Conservation (phyloP, 139 green algal genomes). For the Asterochloris sp. region DNA sequence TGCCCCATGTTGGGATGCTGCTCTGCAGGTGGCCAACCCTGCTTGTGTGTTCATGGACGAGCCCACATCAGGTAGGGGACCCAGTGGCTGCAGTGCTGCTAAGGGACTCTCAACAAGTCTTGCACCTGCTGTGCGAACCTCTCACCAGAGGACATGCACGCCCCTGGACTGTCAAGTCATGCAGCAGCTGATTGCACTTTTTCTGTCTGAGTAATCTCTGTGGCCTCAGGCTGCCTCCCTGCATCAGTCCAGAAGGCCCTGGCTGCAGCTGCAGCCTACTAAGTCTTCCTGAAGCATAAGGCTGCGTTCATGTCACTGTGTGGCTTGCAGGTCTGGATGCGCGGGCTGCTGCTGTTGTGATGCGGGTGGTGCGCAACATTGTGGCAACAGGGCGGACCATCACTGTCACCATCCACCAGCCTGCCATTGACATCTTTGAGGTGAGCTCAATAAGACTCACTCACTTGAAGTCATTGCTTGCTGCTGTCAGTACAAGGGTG, state of each 20-base stretch:
- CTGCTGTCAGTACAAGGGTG: too few species aligned
- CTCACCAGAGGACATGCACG: neutral
- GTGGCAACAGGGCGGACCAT: constrained; percentile 75
- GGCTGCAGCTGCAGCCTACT: too few species aligned
- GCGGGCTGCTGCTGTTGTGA: constrained; percentile 37
- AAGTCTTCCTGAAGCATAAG: too few species aligned
- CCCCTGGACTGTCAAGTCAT: too few species aligned
- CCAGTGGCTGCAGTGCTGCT: too few species aligned
- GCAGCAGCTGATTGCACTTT: too few species aligned
- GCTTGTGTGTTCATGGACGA: constrained; percentile 23
- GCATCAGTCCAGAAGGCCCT: too few species aligned
- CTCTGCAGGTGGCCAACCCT: constrained; percentile 8
- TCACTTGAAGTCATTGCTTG: too few species aligned
- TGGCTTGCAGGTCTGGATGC: constrained; percentile 28
- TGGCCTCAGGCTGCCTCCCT: too few species aligned
- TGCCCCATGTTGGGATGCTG: too few species aligned
- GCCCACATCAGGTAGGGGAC: constrained; percentile 3
- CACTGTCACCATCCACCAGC: constrained; percentile 89
- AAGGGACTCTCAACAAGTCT: neutral
- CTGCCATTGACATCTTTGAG: constrained; percentile 68
- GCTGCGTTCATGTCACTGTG: too few species aligned
- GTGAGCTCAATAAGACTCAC: neutral
- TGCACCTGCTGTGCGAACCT: neutral
- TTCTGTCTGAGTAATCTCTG: too few species aligned
- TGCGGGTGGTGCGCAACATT: constrained; percentile 62